Evolutionary conservation across 2,329 filamentous ascomycete species (phyloP), one percentile per base, ranked within the genome.

Genomic region (Fusarium secorum): DNA sequence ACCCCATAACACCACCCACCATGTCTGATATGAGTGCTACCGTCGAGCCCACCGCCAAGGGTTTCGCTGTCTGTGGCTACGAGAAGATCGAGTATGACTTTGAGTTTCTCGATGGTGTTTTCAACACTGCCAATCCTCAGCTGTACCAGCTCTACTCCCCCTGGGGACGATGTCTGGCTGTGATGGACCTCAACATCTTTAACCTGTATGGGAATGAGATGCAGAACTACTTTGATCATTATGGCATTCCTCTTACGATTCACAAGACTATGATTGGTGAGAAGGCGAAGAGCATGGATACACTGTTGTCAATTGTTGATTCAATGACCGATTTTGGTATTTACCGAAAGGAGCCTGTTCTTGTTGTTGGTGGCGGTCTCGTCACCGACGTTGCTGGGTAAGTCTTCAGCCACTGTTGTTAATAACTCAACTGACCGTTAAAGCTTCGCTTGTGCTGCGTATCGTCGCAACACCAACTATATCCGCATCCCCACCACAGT

Each of bases 21-120:
- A 92, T 93, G 90, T 93, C 90, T 77, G 89, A 93, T 78, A 85
- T 91, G 78, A 90, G 88, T 76, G 90, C 90, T 63, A 86, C 85
- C 57, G 90, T 93, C 70, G 80, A 84, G 66, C 87, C 90, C 81
- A 92, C 89, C 68, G 81, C 85, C 73, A 83, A 85, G 66, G 91
- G 90, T 39, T 93, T 93, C 81, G 88, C 91, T 71, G 90, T 93
- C 66, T 88, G 89, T 73, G 91, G 91, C 28, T 92, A 91, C 74
- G 91, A 93, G 83, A 93, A 91, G 84, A 92, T 93, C 76, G 88
- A 91, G 76, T 93, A 93, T 78, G 90, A 92, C 80, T 93, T 93
- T 79, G 88, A 89, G 59, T 92, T 93, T 80, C 85, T 93, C 49
- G 90, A 93, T 73, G 88, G 87, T 51, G 85, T 93, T 61, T 93